These are phyloP conservation scores for Aspergillus fumigatus DNA, from an alignment of 2,329 filamentous ascomycete species.

Conservation along the genomic window DNA sequence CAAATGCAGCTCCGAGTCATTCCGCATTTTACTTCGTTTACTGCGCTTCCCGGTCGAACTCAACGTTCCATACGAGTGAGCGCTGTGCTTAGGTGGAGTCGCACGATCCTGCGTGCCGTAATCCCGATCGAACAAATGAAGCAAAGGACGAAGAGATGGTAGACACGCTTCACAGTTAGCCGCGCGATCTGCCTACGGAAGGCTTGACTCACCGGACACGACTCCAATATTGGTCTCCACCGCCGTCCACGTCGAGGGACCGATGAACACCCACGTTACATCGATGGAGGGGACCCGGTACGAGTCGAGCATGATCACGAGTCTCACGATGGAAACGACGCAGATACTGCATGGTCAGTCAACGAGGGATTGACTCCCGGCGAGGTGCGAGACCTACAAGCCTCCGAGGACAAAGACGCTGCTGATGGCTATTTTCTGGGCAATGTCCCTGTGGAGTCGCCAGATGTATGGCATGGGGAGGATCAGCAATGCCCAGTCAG, in stretches of 20 bases:
- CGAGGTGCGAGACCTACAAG: neutral
- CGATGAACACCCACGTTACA: neutral
- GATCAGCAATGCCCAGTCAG: neutral
- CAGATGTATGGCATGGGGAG: neutral
- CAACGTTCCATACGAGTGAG: neutral
- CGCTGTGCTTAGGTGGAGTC: neutral
- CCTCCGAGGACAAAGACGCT: neutral
- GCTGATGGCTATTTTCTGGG: neutral
- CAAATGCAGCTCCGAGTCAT: neutral
- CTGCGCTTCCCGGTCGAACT: neutral
- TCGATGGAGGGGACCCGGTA: neutral
- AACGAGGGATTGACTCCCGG: neutral
- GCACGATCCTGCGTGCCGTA: neutral
- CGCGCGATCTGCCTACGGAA: neutral
- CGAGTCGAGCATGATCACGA: neutral
- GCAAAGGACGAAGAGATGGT: neutral
- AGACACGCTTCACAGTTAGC: neutral
- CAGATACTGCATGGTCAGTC: neutral
- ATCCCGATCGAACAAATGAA: neutral
- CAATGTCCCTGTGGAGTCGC: neutral
- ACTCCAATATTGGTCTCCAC: neutral
- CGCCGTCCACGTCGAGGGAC: neutral
- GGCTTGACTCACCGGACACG: neutral
- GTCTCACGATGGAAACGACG: neutral
- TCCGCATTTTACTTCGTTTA: neutral